These are phyloP conservation scores for Elongisporangium senticosum DNA, from an alignment of 352 stramenopile genomes.

Conservation along the genomic window DNA sequence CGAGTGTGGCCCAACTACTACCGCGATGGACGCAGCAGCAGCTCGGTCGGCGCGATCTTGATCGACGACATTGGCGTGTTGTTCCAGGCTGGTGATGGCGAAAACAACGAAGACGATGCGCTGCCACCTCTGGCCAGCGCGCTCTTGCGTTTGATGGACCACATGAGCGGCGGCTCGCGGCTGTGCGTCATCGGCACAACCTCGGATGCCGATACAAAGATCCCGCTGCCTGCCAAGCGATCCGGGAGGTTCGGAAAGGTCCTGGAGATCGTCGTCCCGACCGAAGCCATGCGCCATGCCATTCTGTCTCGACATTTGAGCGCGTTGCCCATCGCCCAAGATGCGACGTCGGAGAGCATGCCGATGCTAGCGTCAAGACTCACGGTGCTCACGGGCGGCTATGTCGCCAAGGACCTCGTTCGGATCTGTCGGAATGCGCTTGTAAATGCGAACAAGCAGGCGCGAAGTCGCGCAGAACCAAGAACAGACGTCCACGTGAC, in stretches of 20 bases:
- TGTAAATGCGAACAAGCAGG: constrained; percentile 25
- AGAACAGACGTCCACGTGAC: constrained; percentile 6
- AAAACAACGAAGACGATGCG: constrained; percentile 17
- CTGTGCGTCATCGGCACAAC: constrained; percentile 53
- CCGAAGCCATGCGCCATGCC: constrained; percentile 39
- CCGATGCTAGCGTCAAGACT: constrained; percentile 29
- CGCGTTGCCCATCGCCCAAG: constrained; percentile 16
- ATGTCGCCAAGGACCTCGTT: constrained; percentile 71
- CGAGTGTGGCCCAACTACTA: constrained; percentile 18
- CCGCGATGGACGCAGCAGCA: background rate
- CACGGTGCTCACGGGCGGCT: constrained; percentile 56
- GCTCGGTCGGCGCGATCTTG: constrained; percentile 36
- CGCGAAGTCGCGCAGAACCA: background rate
- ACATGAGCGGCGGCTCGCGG: constrained; percentile 20
- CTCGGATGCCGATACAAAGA: constrained; percentile 19
- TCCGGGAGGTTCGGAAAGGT: constrained; percentile 49
- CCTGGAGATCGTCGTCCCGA: constrained; percentile 60
- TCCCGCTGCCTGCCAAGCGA: constrained; percentile 42
- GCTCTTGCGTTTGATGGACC: constrained; percentile 55
- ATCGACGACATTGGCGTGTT: constrained; percentile 71
- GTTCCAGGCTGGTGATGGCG: constrained; percentile 41
- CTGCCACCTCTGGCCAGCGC: constrained; percentile 52
- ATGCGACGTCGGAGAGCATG: background rate
- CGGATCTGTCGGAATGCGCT: constrained; percentile 61
- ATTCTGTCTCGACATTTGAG: constrained; percentile 45